Percentiles rank a stretch among this genome's conserved stretches.
phyloP scores from a whole-genome alignment of 306 rosid genomes.

The Cicer pinnatifidum region DNA sequence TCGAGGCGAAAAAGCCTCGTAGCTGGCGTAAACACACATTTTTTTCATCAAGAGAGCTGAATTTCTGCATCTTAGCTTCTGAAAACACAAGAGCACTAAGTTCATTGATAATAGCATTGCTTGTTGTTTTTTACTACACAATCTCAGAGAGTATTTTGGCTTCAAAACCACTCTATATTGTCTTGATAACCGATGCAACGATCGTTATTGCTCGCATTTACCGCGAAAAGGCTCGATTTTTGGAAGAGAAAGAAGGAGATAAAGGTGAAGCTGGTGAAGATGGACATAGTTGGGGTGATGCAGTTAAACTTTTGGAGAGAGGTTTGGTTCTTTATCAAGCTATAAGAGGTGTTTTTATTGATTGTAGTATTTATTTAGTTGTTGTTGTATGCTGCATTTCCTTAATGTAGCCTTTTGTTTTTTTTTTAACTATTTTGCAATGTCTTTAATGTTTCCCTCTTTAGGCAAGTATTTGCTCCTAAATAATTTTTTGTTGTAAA shows the following conservation, averaged over 20 bases:
- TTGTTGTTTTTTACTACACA: conserved; percentile 61
- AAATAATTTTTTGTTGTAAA: conserved; percentile 43
- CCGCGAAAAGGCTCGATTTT: conserved; percentile 46
- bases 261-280: conserved; percentile 39
- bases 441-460: not conserved
- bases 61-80: conserved; percentile 64
- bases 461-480: conserved; percentile 35
- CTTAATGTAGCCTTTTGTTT: conserved; percentile 48
- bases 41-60: conserved; percentile 69
- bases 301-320: conserved; percentile 81
- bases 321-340: conserved; percentile 82
- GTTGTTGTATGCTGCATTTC: conserved; percentile 71
- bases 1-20: conserved; percentile 5
- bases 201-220: conserved; percentile 58
- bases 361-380: conserved; percentile 74
- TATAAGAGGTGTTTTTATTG: conserved; percentile 72
- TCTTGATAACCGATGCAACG: conserved; percentile 66
- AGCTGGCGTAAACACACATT: conserved; percentile 30
- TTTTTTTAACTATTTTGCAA: conserved; percentile 16
- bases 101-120: conserved; percentile 58
- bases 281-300: conserved; percentile 61
- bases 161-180: conserved; percentile 70
- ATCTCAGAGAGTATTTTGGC: conserved; percentile 53
- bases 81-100: conserved; percentile 60
- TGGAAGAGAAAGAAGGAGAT: conserved; percentile 49